Conservation (phyloP, 2,329 filamentous ascomycete genomes). For the Cylindrodendrum hubeiense region DNA sequence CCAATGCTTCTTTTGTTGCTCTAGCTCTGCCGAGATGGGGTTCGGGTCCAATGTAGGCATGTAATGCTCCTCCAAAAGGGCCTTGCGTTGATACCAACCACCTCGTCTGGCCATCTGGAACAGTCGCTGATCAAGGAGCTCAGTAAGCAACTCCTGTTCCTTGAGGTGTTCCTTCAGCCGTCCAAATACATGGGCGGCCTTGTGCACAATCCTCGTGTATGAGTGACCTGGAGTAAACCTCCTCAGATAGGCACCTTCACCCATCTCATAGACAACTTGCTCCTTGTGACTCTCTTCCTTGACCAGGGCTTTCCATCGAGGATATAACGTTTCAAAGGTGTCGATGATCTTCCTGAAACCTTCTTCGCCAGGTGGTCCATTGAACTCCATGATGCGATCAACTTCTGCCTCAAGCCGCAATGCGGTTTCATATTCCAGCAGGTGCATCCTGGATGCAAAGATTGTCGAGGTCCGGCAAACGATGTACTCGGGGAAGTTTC, state of each 20-base stretch:
- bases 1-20: slow-evolving; percentile 84
- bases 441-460: slow-evolving; percentile 78
- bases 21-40: slow-evolving; percentile 51
- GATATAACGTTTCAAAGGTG: slow-evolving; percentile 80
- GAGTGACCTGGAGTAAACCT: slow-evolving; percentile 93
- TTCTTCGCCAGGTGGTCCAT: slow-evolving; percentile 74
- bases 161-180: slow-evolving; percentile 83
- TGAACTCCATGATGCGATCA: slow-evolving; percentile 85
- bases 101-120: slow-evolving; percentile 90
- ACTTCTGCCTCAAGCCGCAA: slow-evolving; percentile 85
- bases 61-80: slow-evolving; percentile 94
- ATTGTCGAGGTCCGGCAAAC: slow-evolving; percentile 92
- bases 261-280: slow-evolving; percentile 79
- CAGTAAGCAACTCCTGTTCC: slow-evolving; percentile 80
- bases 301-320: slow-evolving; percentile 82
- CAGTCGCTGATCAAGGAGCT: slow-evolving; percentile 82
- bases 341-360: slow-evolving; percentile 76
- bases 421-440: slow-evolving; percentile 91
- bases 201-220: slow-evolving; percentile 93
- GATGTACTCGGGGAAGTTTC: slow-evolving; percentile 91
- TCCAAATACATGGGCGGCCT: slow-evolving; percentile 82
- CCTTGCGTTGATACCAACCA: slow-evolving; percentile 96
- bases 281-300: slow-evolving; percentile 83
- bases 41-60: slow-evolving; percentile 74
- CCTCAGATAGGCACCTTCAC: slow-evolving; percentile 89